Conservation (phyloP, 2,329 filamentous ascomycete genomes). For the Biscogniauxia sp. region DNA sequence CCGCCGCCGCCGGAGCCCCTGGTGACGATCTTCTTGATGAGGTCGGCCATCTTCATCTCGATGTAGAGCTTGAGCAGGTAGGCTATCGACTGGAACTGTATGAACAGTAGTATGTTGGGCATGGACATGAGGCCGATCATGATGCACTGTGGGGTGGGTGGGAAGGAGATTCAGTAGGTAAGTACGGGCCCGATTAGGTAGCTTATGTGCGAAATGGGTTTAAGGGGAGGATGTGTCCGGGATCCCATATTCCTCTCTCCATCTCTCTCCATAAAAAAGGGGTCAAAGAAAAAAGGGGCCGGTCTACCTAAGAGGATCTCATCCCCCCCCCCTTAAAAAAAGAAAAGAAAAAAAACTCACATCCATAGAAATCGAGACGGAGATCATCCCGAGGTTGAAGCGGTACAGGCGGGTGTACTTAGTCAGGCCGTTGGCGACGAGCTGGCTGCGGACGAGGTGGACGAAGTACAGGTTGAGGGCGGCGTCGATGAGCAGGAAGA, state of each 20-base stretch:
- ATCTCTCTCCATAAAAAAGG: too few species aligned
- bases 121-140: slow-evolving; percentile 46
- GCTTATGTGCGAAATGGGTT: too few species aligned
- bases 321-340: too few species aligned
- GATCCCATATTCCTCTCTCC: too few species aligned
- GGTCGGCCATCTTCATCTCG: slow-evolving; percentile 51
- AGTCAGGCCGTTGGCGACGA: slow-evolving; percentile 44
- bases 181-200: too few species aligned
- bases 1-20: too few species aligned
- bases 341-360: too few species aligned
- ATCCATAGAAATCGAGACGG: slow-evolving; percentile 44
- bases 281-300: too few species aligned
- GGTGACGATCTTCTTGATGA: slow-evolving; percentile 40
- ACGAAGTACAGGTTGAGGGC: slow-evolving; percentile 48
- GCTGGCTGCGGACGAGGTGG: slow-evolving; percentile 39
- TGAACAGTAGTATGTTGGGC: slow-evolving; percentile 45
- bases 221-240: too few species aligned
- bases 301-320: too few species aligned
- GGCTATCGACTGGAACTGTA: slow-evolving; percentile 42
- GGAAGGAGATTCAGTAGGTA: not conserved
- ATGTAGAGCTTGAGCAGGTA: slow-evolving; percentile 50
- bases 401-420: slow-evolving; percentile 45
- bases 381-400: slow-evolving; percentile 45
- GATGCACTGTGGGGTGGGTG: slow-evolving; percentile 24
- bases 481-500: slow-evolving; percentile 46